These are phyloP conservation scores for Hirsutella minnesotensis DNA, from an alignment of 2,329 filamentous ascomycete species.

Conservation along the genomic window DNA sequence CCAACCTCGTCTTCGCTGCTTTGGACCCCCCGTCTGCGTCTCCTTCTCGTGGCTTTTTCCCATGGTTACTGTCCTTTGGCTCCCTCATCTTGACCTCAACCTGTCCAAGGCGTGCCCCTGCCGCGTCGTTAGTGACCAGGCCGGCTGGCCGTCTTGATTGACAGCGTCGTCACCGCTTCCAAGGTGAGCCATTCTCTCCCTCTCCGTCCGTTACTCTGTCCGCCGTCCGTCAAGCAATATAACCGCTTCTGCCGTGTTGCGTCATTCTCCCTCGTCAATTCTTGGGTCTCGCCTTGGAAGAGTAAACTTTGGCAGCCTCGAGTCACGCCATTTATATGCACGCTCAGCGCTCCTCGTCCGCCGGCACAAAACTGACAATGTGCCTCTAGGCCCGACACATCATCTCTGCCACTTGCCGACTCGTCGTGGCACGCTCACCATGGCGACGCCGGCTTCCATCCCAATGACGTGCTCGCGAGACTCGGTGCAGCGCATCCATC, in stretches of 20 bases:
- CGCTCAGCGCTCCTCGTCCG: too few species aligned
- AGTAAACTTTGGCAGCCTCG: too few species aligned
- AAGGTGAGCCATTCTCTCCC: background rate
- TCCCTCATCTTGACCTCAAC: background rate
- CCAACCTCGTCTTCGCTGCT: too few species aligned
- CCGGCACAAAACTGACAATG: too few species aligned
- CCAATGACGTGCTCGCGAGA: slow-evolving; percentile 19
- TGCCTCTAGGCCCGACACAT: too few species aligned
- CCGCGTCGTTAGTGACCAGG: background rate
- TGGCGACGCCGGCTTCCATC: slow-evolving; percentile 20
- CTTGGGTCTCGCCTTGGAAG: too few species aligned
- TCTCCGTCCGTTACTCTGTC: too few species aligned
- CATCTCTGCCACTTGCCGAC: background rate
- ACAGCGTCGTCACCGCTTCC: background rate
- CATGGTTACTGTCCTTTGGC: background rate
- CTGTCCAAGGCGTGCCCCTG: background rate
- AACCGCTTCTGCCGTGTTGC: too few species aligned
- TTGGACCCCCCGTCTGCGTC: too few species aligned
- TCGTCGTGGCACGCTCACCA: slow-evolving; percentile 7
- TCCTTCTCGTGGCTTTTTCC: background rate
- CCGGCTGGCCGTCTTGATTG: background rate
- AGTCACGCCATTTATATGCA: too few species aligned
- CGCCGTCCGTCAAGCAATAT: too few species aligned
- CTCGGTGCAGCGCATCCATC: slow-evolving; percentile 32
- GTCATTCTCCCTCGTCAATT: too few species aligned